phyloP scores from a whole-genome alignment of 2,329 filamentous ascomycete species.

The Fusarium proliferatum region DNA sequence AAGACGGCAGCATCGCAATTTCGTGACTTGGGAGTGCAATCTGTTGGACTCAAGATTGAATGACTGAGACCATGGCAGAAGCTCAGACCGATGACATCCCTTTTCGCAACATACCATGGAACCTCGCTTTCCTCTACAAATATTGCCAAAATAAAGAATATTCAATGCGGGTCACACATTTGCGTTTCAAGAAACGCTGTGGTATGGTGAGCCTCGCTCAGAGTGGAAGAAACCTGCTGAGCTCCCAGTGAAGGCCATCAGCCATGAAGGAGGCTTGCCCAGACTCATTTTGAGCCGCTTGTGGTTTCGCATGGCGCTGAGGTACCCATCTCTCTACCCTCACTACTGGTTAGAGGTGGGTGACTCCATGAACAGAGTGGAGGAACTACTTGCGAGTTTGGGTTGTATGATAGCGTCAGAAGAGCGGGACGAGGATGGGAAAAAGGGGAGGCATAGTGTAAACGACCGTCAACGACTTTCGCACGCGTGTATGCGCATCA shows the following conservation, averaged over 20 bases:
- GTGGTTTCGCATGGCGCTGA: too few species aligned
- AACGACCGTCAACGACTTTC: not conserved
- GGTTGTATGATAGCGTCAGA: not conserved
- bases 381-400: not conserved
- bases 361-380: too few species aligned
- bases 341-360: fast-evolving
- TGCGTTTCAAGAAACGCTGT: not conserved
- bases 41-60: not conserved
- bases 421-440: not conserved
- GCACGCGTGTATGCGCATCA: too few species aligned
- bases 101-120: not conserved
- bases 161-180: too few species aligned
- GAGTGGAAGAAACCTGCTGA: not conserved
- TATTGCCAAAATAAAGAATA: not conserved
- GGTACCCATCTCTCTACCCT: not conserved
- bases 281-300: not conserved
- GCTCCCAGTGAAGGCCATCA: not conserved
- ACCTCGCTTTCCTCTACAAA: not conserved
- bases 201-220: not conserved
- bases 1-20: fast-evolving
- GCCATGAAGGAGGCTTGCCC: not conserved
- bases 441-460: not conserved
- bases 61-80: not conserved
- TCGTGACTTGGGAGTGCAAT: not conserved
- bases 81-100: fast-evolving